Evolutionary conservation across 2,329 filamentous ascomycete genomes (phyloP).

Genomic region (Penicillium capsulatum): DNA sequence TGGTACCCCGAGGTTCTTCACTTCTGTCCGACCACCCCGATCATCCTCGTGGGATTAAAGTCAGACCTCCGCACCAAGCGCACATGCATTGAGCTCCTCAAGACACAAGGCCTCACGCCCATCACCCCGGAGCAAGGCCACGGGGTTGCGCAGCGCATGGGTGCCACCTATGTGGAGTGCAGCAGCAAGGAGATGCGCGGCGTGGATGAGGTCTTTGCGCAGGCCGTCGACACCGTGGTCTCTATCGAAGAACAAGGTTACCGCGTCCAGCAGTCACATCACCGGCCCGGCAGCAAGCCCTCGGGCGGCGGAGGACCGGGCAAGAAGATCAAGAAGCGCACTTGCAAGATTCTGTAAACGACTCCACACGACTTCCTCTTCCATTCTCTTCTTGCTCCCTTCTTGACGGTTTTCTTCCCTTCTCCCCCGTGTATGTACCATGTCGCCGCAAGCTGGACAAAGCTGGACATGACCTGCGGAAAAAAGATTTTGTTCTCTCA

Average conservation of each 20-base stretch:
- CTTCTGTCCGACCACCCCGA: conserved; percentile 95
- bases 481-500: conserved; percentile 5
- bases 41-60: conserved; percentile 93
- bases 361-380: neutral
- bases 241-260: conserved; percentile 65
- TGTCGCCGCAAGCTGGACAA: conserved; percentile 22
- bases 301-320: conserved; percentile 35
- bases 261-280: conserved; percentile 29
- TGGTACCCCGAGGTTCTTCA: conserved; percentile 99
- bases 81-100: conserved; percentile 97
- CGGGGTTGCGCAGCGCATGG: conserved; percentile 87
- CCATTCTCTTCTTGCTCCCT: conserved; percentile 10
- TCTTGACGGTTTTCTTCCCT: conserved; percentile 12
- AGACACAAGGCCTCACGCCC: conserved; percentile 92
- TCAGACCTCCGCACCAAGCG: conserved; percentile 93
- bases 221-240: conserved; percentile 84
- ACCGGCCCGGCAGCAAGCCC: conserved; percentile 18
- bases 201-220: conserved; percentile 93
- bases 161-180: conserved; percentile 94
- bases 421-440: conserved; percentile 21
- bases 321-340: conserved; percentile 78
- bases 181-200: conserved; percentile 93
- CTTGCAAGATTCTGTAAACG: conserved; percentile 70
- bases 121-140: conserved; percentile 88
- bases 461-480: conserved; percentile 23